Percentiles rank a stretch among this genome's conserved stretches.
phyloP scores from a whole-genome alignment of 768 basidiomycete genomes.

The Hypholoma sublateritium region DNA sequence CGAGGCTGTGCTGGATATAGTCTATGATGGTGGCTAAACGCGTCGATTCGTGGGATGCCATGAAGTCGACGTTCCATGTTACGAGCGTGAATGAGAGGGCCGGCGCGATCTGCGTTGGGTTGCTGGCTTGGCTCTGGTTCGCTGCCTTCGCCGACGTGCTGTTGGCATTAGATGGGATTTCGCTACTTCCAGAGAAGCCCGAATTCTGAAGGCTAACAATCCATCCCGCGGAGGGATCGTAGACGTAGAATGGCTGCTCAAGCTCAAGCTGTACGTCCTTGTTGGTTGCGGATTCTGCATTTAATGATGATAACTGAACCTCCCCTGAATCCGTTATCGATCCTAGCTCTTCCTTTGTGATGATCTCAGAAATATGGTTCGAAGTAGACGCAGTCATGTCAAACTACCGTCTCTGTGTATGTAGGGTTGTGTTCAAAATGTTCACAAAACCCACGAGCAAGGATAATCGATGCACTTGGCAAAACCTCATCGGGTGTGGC shows the following conservation, averaged over 20 bases:
- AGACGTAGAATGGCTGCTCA: background rate
- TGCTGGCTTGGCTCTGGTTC: background rate
- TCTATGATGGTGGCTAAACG: constrained; percentile 9
- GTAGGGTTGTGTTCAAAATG: no score
- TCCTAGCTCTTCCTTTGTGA: background rate
- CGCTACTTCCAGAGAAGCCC: background rate
- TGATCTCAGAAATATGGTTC: no score
- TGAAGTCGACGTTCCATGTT: constrained; percentile 20
- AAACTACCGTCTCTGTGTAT: no score
- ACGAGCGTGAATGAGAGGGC: constrained; percentile 4
- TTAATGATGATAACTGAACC: background rate
- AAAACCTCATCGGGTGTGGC: no score
- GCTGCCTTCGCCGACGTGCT: background rate
- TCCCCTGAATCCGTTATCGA: background rate
- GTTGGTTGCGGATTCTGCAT: background rate
- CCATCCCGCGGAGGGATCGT: background rate
- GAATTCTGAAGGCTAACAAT: no score
- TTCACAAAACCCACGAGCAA: no score
- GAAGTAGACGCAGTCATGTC: no score
- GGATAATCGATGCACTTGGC: no score
- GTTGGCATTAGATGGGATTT: background rate
- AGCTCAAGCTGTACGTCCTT: background rate
- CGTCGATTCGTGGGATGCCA: background rate
- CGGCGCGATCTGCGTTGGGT: background rate
- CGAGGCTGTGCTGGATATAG: constrained; percentile 5